Evolutionary conservation across 1,139 yeast species (phyloP), one percentile per base, ranked within the genome.

Genomic region (Arxiozyma bovina): DNA sequence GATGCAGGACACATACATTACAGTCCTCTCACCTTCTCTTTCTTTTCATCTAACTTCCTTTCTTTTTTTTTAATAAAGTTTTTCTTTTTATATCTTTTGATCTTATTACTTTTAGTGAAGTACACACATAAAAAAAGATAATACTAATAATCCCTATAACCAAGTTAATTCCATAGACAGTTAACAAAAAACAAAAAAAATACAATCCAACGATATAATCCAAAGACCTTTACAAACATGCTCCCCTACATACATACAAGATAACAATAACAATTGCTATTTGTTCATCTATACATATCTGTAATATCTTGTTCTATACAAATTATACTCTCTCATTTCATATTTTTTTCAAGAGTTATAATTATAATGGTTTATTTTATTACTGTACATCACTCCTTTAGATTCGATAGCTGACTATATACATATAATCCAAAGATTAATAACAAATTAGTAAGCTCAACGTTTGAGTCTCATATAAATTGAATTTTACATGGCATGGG

Each of bases 1-100:
- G 3, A 34, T 12, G 4, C 6, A 34, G 6, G 17, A 12, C 4
- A 34, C 8, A 34, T 9, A 12, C n/a, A 15, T 71, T 56, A 25
- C 54, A 34, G 34, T 38, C 49, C 20, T 34, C 34, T 46, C 22
- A 34, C 40, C 12, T 15, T 9, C 40, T 34, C 4, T 34, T 3
- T 34, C 17, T 12, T 34, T 34, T 34, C 40, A 4, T 34, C 6
- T 34, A 4, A 15, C 8, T 8, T 34, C n/a, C 4, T 34, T 34
- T 34, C n/a, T 34, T 15, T 34, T 34, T 34, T 34, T 12, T n/a
- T n/a, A n/a, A n/a, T n/a, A n/a, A n/a, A 34, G 2, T 34, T 34
- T 34, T 34, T 34, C 6, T 15, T 15, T 34, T 34, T 34, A 3
- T 15, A 15, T 3, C 6, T 34, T 34, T 34, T 15, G 40, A 34